Evolutionary conservation across 2,329 filamentous ascomycete species (phyloP), one percentile per base, ranked within the genome.

Genomic region (Diaporthe ampelina): DNA sequence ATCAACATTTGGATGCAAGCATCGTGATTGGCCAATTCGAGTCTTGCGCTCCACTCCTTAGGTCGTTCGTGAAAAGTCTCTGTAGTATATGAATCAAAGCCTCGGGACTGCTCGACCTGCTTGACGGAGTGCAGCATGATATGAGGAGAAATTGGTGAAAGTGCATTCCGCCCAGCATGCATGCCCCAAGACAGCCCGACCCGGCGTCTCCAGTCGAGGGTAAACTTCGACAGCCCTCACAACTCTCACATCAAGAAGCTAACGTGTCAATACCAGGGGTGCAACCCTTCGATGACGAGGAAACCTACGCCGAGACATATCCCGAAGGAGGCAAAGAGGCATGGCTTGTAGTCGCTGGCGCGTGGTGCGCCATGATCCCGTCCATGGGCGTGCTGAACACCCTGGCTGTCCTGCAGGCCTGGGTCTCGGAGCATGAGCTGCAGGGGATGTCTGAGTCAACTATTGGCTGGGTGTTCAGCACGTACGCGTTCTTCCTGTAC

Each of bases 401-500:
- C 76, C 88, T 95, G 70, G 94, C 93, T 26, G 93, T 93, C 0
- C 94, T 97, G 83, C 93, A 97, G 85, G 90, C 93, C 3, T 97
- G 97, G 82, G 86, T 97, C 58, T 87, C 91, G 45, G 89, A 85
- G 40, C 88, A 97, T 81, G 94, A 97, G 81, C 88, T 98, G 19
- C 86, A 86, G n/a, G 84, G 86, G 37, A 92, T 94, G 80, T 90
- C 86, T 74, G 91, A 93, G 74, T 91, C 92, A 48, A 91, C 89
- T 10, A 91, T 96, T 50, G 94, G 94, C 19, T 98, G 95, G 95
- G 94, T 98, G 76, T 97, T 97, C 79, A 93, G 93, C 74, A 85
- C 97, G 70, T 97, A 95, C 80, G 91, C 94, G 10, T 97, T 97
- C 79, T 85, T 98, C 29, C 90, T 92, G 73, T 97, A 98, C 83